Evolutionary conservation across 352 stramenopile genomes (phyloP).

Genomic region (Peronospora destructor): DNA sequence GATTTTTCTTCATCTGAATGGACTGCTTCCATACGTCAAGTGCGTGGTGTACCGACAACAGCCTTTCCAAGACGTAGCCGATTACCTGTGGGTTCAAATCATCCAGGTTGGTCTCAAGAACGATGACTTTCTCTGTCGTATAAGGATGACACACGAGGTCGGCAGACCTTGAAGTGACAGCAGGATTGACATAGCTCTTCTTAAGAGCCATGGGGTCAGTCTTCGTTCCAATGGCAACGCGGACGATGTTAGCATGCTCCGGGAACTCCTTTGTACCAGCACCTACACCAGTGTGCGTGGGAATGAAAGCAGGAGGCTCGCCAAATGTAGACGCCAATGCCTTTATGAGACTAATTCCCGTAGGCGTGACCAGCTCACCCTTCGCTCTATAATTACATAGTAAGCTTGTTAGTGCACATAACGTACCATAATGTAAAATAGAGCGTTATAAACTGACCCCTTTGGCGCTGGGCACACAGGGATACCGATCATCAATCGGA

Average conservation of each 20-base stretch:
- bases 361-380: constrained; percentile 94
- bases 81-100: constrained; percentile 85
- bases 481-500: constrained; percentile 91
- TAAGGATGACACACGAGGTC: constrained; percentile 8
- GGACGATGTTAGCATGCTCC: constrained; percentile 87
- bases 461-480: constrained; percentile 88
- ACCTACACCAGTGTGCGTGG: constrained; percentile 67
- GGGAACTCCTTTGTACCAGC: constrained; percentile 88
- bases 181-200: constrained; percentile 37
- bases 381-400: constrained; percentile 34
- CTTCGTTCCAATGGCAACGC: constrained; percentile 72
- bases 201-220: constrained; percentile 22
- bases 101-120: constrained; percentile 89
- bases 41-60: constrained; percentile 54
- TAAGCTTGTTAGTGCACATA: not conserved
- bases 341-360: constrained; percentile 91
- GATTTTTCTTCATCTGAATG: constrained; percentile 91
- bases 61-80: constrained; percentile 63
- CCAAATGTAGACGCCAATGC: constrained; percentile 70
- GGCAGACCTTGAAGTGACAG: constrained; percentile 22
- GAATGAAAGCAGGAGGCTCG: constrained; percentile 68
- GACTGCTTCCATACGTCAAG: constrained; percentile 85
- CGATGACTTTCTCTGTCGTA: constrained; percentile 45
- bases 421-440: not conserved
- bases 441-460: constrained; percentile 31